A percentile compares a stretch with the other conserved stretches of the same genome.
These are phyloP conservation scores for Pistacia vera DNA, from an alignment of 345 rosid species.

Conservation along the genomic window DNA sequence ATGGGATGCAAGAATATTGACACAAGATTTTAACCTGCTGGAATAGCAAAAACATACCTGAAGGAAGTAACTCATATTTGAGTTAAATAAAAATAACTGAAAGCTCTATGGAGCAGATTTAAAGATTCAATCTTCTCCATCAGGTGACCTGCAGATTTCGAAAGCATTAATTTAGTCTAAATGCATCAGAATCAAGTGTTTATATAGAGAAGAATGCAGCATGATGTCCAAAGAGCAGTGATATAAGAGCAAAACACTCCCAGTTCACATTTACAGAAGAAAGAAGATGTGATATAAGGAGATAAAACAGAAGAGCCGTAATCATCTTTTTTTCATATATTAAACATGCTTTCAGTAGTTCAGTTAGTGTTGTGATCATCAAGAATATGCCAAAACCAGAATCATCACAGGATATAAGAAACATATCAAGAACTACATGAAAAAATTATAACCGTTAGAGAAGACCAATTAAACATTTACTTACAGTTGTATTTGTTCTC, in stretches of 20 bases:
- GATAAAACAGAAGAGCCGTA: background rate
- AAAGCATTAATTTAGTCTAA: slow-evolving; percentile 1
- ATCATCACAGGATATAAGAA: background rate
- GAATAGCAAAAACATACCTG: slow-evolving; percentile 55
- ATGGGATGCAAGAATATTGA: background rate
- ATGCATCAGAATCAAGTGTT: background rate
- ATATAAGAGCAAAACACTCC: background rate
- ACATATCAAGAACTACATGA: background rate
- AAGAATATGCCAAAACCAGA: background rate
- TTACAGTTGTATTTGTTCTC: slow-evolving; percentile 86
- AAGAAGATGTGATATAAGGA: background rate
- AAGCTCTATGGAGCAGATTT: slow-evolving; percentile 89
- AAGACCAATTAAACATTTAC: slow-evolving; percentile 13
- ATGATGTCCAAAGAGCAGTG: background rate
- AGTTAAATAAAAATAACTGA: slow-evolving; percentile 91
- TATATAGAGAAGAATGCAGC: background rate
- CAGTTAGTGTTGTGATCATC: background rate
- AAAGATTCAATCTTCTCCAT: slow-evolving; percentile 89
- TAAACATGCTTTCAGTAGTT: background rate
- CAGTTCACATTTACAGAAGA: background rate
- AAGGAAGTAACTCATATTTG: slow-evolving; percentile 93
- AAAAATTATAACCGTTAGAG: background rate
- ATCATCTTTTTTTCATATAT: background rate
- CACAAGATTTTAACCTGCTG: background rate
- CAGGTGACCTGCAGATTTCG: slow-evolving; percentile 74